A percentile compares a stretch with the other conserved stretches of the same genome.
phyloP scores from a whole-genome alignment of 345 rosid genomes.

The Bruguiera gymnorhiza region DNA sequence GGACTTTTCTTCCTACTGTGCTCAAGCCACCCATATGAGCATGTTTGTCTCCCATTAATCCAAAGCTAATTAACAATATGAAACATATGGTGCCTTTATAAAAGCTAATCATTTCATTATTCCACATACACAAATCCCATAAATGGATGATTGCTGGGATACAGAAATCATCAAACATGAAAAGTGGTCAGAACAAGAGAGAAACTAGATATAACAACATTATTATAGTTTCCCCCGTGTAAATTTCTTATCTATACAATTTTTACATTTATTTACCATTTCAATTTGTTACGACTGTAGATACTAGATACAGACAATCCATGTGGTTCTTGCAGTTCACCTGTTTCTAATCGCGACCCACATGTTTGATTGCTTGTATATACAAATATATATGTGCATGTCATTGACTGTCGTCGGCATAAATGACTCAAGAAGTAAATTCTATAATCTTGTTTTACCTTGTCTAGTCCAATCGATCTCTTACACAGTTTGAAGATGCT shows the following conservation, averaged over 20 bases:
- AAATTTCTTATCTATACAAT: not conserved
- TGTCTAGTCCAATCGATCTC: slow-evolving; percentile 20
- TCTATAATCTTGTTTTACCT: not conserved
- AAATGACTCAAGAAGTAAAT: not conserved
- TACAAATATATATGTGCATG: no score
- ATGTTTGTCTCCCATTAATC: no score
- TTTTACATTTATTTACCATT: not conserved
- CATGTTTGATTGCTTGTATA: slow-evolving; percentile 16
- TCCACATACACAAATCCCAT: no score
- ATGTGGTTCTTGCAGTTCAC: slow-evolving; percentile 28
- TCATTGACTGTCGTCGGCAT: not conserved
- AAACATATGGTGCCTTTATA: no score
- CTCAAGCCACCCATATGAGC: no score
- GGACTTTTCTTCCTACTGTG: not conserved
- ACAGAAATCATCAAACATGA: no score
- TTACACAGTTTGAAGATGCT: not conserved
- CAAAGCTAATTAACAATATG: no score
- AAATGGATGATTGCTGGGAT: no score
- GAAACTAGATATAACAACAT: no score
- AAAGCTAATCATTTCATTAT: not conserved
- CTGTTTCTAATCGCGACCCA: slow-evolving; percentile 25
- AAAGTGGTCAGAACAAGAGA: no score
- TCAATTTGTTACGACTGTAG: not conserved
- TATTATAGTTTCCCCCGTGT: not conserved
- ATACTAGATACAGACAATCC: slow-evolving; percentile 21